A percentile compares a stretch with the other conserved stretches of the same genome.
Conservation (phyloP, 352 stramenopile genomes). For the Nothophytophthora sp. region DNA sequence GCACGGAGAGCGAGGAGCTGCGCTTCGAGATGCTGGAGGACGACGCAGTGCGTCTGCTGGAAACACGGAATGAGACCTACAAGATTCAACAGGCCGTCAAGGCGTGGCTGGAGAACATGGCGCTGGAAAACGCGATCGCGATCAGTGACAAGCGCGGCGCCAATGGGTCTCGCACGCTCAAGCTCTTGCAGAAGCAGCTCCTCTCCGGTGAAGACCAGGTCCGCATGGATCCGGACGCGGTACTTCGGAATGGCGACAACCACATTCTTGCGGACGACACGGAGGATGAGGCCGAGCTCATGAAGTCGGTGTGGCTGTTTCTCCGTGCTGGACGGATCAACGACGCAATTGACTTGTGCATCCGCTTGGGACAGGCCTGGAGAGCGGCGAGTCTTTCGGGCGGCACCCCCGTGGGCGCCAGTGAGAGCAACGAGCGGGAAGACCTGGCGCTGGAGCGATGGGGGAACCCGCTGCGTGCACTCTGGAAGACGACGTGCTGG, state of each 20-base stretch:
- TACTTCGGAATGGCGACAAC: slow-evolving; percentile 64
- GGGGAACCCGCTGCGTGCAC: slow-evolving; percentile 79
- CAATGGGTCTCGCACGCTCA: slow-evolving; percentile 58
- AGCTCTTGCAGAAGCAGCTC: slow-evolving; percentile 56
- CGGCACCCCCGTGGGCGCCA: slow-evolving; percentile 55
- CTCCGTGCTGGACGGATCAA: slow-evolving; percentile 64
- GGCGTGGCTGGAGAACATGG: slow-evolving; percentile 81
- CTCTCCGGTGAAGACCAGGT: slow-evolving; percentile 29
- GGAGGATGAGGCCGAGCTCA: slow-evolving; percentile 78
- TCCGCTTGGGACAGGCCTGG: slow-evolving; percentile 75
- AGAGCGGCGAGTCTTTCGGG: slow-evolving; percentile 77
- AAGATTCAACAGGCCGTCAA: slow-evolving; percentile 76
- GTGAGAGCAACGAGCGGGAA: slow-evolving; percentile 48
- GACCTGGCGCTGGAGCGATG: slow-evolving; percentile 62
- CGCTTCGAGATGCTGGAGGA: slow-evolving; percentile 82
- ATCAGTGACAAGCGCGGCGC: slow-evolving; percentile 60
- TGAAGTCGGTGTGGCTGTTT: slow-evolving; percentile 77
- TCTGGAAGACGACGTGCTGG: slow-evolving; percentile 90
- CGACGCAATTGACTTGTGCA: slow-evolving; percentile 75
- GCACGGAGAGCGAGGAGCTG: slow-evolving; percentile 38
- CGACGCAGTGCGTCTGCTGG: slow-evolving; percentile 64
- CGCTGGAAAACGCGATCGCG: slow-evolving; percentile 61
- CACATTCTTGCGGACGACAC: slow-evolving; percentile 71
- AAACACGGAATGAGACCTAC: slow-evolving; percentile 63
- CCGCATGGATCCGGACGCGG: slow-evolving; percentile 71